These are phyloP conservation scores for Solanum okadae DNA, from an alignment of 257 asterid genomes.

Conservation along the genomic window DNA sequence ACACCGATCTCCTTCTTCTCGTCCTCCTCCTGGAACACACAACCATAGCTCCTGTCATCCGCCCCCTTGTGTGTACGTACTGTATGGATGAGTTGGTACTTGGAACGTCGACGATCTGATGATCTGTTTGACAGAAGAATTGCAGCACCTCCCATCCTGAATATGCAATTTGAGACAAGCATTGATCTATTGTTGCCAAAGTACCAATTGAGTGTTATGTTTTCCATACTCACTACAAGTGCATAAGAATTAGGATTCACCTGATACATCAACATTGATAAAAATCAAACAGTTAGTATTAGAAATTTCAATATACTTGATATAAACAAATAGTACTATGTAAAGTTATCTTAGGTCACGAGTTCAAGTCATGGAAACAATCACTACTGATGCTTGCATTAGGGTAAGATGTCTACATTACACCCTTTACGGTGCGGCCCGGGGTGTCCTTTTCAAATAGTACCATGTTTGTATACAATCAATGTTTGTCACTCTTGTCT, in stretches of 20 bases:
- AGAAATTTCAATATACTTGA: not conserved
- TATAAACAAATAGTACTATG: not conserved
- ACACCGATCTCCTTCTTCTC: conserved; percentile 23
- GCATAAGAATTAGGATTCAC: conserved; percentile 43
- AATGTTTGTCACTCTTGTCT: not conserved
- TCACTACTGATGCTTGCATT: not conserved
- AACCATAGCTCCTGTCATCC: conserved; percentile 29
- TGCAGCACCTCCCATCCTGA: conserved; percentile 49
- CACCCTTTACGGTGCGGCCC: not conserved
- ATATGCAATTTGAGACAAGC: conserved; percentile 45
- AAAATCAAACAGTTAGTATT: not conserved
- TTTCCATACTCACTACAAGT: conserved; percentile 40
- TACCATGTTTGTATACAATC: not conserved
- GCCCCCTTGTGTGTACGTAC: conserved; percentile 40
- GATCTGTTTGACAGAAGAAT: conserved; percentile 30
- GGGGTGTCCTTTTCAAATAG: not conserved
- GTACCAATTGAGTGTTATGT: conserved; percentile 28
- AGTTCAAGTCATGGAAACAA: rapidly evolving
- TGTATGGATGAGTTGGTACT: conserved; percentile 31
- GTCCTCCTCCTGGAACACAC: conserved; percentile 41
- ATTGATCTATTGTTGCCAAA: conserved; percentile 38
- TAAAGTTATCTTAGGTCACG: not conserved
- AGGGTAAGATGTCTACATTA: no score
- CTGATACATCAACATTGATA: conserved; percentile 8
- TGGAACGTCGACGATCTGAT: conserved; percentile 18